Evolutionary conservation across 257 asterid genomes (phyloP).

Genomic region (Solanum ossicruentum): DNA sequence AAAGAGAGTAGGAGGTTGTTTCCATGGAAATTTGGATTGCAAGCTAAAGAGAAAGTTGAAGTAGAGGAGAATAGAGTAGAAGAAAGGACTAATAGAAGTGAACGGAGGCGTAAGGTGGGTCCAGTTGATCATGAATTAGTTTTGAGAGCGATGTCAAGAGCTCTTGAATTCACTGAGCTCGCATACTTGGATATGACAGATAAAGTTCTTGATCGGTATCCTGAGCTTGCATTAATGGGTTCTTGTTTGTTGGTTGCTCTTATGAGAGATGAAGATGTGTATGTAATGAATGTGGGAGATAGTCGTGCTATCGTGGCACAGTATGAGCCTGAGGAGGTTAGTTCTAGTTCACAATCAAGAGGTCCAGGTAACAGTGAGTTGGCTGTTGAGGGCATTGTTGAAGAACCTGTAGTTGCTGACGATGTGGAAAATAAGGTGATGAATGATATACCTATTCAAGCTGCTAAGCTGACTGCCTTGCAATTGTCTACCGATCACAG

Average conservation of each 20-base stretch:
- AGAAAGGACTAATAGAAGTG: constrained; percentile 1
- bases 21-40: constrained; percentile 12
- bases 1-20: constrained; percentile 4
- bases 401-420: background rate
- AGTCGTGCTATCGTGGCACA: constrained; percentile 18
- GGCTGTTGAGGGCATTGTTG: constrained; percentile 2
- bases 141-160: constrained; percentile 16
- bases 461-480: constrained; percentile 5
- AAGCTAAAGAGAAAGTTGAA: constrained; percentile 7
- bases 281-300: constrained; percentile 18
- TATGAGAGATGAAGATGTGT: constrained; percentile 16
- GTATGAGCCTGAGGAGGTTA: constrained; percentile 1
- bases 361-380: background rate
- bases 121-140: constrained; percentile 14
- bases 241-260: constrained; percentile 12
- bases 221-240: constrained; percentile 17
- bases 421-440: background rate
- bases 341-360: background rate
- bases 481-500: constrained; percentile 13
- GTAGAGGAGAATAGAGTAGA: constrained; percentile 4
- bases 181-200: constrained; percentile 15
- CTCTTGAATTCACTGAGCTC: constrained; percentile 9
- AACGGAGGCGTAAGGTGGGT: constrained; percentile 10
- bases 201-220: constrained; percentile 13
- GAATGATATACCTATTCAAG: background rate